These are phyloP conservation scores for Barnettozyma siamensis DNA, from an alignment of 805 yeast genomes.

Conservation along the genomic window DNA sequence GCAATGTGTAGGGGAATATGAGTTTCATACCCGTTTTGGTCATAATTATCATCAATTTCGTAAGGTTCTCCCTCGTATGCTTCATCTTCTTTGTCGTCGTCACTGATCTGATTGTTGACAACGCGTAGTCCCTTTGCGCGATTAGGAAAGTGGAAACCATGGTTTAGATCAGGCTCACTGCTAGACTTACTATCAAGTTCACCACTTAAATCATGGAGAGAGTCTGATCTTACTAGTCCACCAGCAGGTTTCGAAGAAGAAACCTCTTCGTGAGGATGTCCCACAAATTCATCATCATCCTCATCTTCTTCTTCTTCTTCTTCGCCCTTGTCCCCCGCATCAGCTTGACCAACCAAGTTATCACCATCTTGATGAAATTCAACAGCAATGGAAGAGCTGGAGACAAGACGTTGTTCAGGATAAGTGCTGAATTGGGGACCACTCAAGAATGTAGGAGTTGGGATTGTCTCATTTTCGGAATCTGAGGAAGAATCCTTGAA, in stretches of 20 bases:
- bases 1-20: not conserved
- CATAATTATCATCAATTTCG: not conserved
- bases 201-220: not conserved
- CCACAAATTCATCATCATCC: too few species aligned
- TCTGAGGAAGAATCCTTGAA: conserved; percentile 5
- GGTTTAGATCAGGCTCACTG: not conserved
- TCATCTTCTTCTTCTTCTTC: too few species aligned
- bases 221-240: conserved; percentile 1
- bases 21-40: not conserved
- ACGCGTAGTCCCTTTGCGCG: not conserved
- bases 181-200: not conserved
- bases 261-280: too few species aligned
- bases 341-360: not conserved
- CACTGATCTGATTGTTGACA: not conserved
- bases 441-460: not conserved
- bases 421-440: not conserved
- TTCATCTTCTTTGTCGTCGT: not conserved
- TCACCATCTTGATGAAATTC: not conserved
- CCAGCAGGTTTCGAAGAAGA: too few species aligned
- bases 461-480: not conserved
- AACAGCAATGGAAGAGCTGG: not conserved
- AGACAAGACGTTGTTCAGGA: not conserved
- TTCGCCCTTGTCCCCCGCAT: not conserved
- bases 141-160: not conserved
- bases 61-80: not conserved